Percentiles rank a stretch among this genome's conserved stretches.
Evolutionary conservation across 2,329 filamentous ascomycete genomes (phyloP).

Genomic region (Colletotrichum brevisporum): DNA sequence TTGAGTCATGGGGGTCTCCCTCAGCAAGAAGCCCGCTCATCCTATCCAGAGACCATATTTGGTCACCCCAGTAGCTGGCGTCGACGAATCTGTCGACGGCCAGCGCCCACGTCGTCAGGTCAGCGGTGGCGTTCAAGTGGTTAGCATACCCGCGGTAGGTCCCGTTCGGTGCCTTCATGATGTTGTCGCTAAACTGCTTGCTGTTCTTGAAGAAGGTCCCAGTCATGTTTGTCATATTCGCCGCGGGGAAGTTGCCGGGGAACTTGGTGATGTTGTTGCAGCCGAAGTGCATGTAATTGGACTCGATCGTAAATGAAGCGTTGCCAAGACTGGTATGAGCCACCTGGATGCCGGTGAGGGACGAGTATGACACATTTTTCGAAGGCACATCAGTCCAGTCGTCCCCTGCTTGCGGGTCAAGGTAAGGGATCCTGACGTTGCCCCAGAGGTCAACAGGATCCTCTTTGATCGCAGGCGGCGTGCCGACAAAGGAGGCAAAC

Average conservation of each 20-base stretch:
- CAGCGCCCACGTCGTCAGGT: constrained; percentile 9
- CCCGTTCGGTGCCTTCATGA: constrained; percentile 3
- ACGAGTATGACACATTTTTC: neutral
- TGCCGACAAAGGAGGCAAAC: constrained; percentile 42
- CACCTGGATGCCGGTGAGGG: constrained; percentile 24
- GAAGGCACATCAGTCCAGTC: neutral
- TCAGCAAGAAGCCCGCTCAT: too few relatives aligned
- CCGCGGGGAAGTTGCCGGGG: neutral
- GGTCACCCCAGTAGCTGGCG: neutral
- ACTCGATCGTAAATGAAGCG: constrained; percentile 20
- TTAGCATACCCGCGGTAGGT: constrained; percentile 1
- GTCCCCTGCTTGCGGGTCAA: neutral
- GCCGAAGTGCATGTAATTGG: constrained; percentile 19
- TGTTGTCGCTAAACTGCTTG: constrained; percentile 1
- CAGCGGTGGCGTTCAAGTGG: neutral
- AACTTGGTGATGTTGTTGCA: constrained; percentile 25
- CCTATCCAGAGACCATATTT: neutral
- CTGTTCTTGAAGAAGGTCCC: neutral
- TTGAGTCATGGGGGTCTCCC: neutral
- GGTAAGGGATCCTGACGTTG: constrained; percentile 47
- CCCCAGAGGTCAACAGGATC: constrained; percentile 46
- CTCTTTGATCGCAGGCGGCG: constrained; percentile 40
- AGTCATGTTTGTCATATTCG: constrained; percentile 6
- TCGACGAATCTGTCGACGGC: constrained; percentile 10
- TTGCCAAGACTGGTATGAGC: constrained; percentile 2